These are phyloP conservation scores for Angophora floribunda DNA, from an alignment of 345 rosid genomes.

Conservation along the genomic window DNA sequence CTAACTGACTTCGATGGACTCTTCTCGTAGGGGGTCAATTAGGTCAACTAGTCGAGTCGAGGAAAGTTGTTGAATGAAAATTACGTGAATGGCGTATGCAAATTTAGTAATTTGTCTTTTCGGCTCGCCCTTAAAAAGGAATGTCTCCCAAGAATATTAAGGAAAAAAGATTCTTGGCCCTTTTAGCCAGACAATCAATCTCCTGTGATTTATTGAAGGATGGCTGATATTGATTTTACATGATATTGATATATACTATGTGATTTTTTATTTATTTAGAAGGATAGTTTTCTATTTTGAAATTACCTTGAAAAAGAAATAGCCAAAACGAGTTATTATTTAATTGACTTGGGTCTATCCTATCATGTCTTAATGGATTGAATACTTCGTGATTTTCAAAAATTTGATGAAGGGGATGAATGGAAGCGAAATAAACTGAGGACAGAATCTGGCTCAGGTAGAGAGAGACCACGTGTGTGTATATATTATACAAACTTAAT, in stretches of 20 bases:
- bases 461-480: neutral
- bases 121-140: neutral
- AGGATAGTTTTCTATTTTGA: neutral
- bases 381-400: no score
- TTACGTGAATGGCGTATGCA: no score
- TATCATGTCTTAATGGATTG: neutral
- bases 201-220: neutral
- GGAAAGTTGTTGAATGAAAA: neutral
- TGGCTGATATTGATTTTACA: neutral
- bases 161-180: neutral
- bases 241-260: neutral
- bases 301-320: neutral
- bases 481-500: neutral
- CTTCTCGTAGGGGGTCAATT: neutral
- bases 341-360: neutral
- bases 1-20: neutral
- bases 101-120: neutral
- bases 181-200: neutral
- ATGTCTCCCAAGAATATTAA: neutral
- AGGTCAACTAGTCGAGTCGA: neutral
- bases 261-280: neutral
- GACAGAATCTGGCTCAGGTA: fast-evolving
- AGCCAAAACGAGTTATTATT: neutral
- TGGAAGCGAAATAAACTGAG: no score
- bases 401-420: neutral